Base-by-base conservation (phyloP, 1,284 basidiomycete genomes). In the Leccinum subrobustum region DNA sequence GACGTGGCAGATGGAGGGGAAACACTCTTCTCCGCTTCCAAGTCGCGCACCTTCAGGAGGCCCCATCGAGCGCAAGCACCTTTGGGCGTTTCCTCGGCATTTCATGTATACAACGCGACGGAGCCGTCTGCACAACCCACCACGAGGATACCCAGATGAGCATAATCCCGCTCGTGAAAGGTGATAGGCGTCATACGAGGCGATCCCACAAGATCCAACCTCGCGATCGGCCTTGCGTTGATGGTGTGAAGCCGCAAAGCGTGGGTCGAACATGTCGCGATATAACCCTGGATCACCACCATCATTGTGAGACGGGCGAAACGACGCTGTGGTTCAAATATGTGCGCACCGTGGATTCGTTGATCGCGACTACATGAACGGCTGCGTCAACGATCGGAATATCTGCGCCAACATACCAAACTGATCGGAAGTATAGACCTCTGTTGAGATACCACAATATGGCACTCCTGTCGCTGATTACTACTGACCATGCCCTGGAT, bases 401-500 rank as follows among this genome's bases (percentile, higher is more conserved):
- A 11, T 61, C 60, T 16, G 64, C 72, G 31, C 81, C 77, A 11
- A 81, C 83, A 59, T 93, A 89, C 82, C 85, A 85, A 37, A 94
- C 87, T 0, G 89, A 89, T 57, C 88, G 78, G 14, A 90, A 84
- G 65, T 95, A 95, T 1, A 85, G 76, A 14, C 90, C 86, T 44
- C 88, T 81, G 69, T 98, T 97, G 58, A 94, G 80, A 72, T 98
- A 95, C 96, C 96, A 98, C 6, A 97, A 67, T 12, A 90, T 89
- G 0, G 90, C 93, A 61, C 87, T 92, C 1, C 92, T 91, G 6
- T 93, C 94, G 63, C 91, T 96, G 52, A 96, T 85, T 12, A 88
- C 83, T 20, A 96, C 70, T 2, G 91, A 92, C 94, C 94, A 97
- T 0, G 88, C 77, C 35, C 89, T 80, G 14, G 92, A 96, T 0